A percentile compares a stretch with the other conserved stretches of the same genome.
These are phyloP conservation scores for Viridothelium virens DNA, from an alignment of 495 filamentous ascomycete genomes.

Conservation along the genomic window DNA sequence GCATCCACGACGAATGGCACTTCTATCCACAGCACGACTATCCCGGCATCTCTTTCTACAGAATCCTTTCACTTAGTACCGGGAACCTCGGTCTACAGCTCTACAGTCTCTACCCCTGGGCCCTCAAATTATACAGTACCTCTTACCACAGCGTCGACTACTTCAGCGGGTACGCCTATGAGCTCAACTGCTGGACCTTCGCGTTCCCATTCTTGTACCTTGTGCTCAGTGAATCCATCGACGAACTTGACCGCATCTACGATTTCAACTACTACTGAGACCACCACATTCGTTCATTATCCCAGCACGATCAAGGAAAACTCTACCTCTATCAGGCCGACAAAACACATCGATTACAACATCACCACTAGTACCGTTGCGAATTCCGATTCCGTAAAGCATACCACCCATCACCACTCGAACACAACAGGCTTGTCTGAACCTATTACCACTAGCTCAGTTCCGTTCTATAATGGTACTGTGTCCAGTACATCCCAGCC, in stretches of 20 bases:
- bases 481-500: too few species aligned
- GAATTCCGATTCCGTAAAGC: neutral
- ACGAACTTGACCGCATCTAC: too few species aligned
- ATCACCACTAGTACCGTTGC: neutral
- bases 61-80: neutral
- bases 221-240: too few species aligned
- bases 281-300: too few species aligned
- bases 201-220: too few species aligned
- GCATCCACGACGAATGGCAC: neutral
- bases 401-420: neutral
- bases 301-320: too few species aligned
- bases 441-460: neutral
- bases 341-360: neutral
- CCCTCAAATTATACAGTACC: neutral
- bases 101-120: neutral
- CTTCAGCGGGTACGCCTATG: too few species aligned
- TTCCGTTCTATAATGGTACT: too few species aligned
- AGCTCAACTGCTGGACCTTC: too few species aligned
- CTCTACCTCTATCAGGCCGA: too few species aligned
- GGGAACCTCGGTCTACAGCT: neutral
- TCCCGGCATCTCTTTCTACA: neutral
- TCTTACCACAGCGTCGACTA: too few species aligned
- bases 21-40: neutral
- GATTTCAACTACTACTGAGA: too few species aligned
- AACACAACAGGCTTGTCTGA: neutral